These are phyloP conservation scores for Peterozyma xylosa DNA, from an alignment of 805 yeast species.

Conservation along the genomic window DNA sequence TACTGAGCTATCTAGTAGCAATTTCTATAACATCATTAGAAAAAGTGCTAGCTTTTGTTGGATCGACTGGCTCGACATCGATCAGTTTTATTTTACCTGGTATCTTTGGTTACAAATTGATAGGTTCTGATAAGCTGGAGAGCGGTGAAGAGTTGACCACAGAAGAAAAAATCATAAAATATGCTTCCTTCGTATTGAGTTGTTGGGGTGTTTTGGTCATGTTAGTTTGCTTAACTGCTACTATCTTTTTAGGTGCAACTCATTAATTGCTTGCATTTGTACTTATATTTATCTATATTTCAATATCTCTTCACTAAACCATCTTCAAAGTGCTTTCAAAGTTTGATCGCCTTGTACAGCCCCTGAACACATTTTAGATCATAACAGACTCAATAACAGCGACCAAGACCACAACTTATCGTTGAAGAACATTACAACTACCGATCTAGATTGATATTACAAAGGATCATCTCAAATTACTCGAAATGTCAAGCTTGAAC, in stretches of 20 bases:
- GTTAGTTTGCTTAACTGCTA: conserved; percentile 48
- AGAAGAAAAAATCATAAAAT: conserved; percentile 27
- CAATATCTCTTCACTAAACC: no score
- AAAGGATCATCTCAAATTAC: no score
- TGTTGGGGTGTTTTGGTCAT: conserved; percentile 68
- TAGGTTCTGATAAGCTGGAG: conserved; percentile 35
- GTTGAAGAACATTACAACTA: no score
- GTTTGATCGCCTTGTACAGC: no score
- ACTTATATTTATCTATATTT: neutral
- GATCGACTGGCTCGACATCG: conserved; percentile 89
- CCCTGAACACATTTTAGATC: no score
- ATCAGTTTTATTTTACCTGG: conserved; percentile 91
- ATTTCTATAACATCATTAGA: conserved; percentile 67
- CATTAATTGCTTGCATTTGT: conserved; percentile 13
- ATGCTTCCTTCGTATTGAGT: conserved; percentile 46
- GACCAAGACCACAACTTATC: no score
- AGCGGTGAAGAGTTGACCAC: conserved; percentile 3
- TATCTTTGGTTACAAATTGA: conserved; percentile 67
- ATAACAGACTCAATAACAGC: no score
- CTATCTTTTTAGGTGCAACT: conserved; percentile 23
- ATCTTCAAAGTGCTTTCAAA: no score
- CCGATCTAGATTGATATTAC: no score
- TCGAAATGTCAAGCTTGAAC: no score
- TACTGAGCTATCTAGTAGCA: conserved; percentile 56
- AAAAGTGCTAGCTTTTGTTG: conserved; percentile 77